These are phyloP conservation scores for Limtongozyma cylindracea DNA, from an alignment of 805 yeast species.

Conservation along the genomic window DNA sequence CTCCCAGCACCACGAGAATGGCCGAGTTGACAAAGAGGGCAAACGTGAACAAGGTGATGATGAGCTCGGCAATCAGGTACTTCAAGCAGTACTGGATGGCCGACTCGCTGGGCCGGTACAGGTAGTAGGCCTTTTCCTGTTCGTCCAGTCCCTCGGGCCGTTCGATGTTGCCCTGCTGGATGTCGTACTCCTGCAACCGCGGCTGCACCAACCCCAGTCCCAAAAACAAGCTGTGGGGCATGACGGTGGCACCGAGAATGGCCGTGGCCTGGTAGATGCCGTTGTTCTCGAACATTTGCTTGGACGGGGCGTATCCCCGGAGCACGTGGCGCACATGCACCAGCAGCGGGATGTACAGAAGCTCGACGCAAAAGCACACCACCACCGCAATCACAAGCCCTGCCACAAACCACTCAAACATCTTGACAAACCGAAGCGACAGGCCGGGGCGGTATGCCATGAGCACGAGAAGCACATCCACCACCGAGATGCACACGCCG, in stretches of 20 bases:
- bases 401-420: slow-evolving; percentile 17
- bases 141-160: slow-evolving; percentile 3
- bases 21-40: slow-evolving; percentile 77
- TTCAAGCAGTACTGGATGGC: slow-evolving; percentile 53
- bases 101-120: slow-evolving; percentile 43
- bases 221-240: slow-evolving; percentile 22
- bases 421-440: slow-evolving; percentile 8
- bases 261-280: slow-evolving; percentile 21
- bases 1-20: slow-evolving; percentile 60
- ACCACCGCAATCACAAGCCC: slow-evolving; percentile 15
- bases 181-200: slow-evolving; percentile 18
- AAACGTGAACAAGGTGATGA: slow-evolving; percentile 44
- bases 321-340: slow-evolving; percentile 9
- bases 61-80: slow-evolving; percentile 49
- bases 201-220: slow-evolving; percentile 24
- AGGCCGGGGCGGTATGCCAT: slow-evolving; percentile 19
- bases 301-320: slow-evolving; percentile 18
- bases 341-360: slow-evolving; percentile 11
- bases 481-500: slow-evolving; percentile 17
- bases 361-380: slow-evolving; percentile 18
- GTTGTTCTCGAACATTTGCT: slow-evolving; percentile 13
- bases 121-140: slow-evolving; percentile 9
- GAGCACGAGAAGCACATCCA: slow-evolving; percentile 18
- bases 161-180: slow-evolving; percentile 8
- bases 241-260: slow-evolving; percentile 22